These are phyloP conservation scores for Fusarium solani-melongenae DNA, from an alignment of 2,329 filamentous ascomycete genomes.

Conservation along the genomic window DNA sequence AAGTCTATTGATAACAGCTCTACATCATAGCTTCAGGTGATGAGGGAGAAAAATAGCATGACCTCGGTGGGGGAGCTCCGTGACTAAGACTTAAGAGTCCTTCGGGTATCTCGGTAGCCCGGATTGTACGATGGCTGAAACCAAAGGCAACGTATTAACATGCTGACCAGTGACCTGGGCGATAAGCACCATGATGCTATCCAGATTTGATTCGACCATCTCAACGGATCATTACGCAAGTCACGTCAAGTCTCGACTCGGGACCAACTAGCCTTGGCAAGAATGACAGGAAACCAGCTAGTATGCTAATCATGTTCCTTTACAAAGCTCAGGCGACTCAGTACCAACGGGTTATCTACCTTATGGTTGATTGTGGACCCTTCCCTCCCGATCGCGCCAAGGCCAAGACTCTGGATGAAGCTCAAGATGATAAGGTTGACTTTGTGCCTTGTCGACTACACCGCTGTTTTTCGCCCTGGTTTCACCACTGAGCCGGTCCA, in stretches of 20 bases:
- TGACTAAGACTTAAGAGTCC: too few relatives aligned
- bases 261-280: neutral
- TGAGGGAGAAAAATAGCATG: too few relatives aligned
- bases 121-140: neutral
- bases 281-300: neutral
- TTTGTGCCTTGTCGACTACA: neutral
- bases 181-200: neutral
- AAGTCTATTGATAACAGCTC: too few relatives aligned
- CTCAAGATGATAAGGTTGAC: neutral
- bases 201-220: neutral
- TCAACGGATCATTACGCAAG: neutral
- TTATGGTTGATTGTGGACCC: neutral
- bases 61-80: too few relatives aligned
- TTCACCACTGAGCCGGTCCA: neutral
- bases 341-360: neutral
- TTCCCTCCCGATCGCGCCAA: neutral
- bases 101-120: too few relatives aligned
- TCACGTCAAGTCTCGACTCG: neutral
- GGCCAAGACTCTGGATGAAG: neutral
- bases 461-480: neutral
- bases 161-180: neutral
- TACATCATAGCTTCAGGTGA: too few relatives aligned
- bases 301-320: neutral
- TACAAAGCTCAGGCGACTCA: neutral
- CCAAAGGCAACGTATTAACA: neutral